Conservation (phyloP, 768 basidiomycete genomes). For the Pleurotus giganteus region DNA sequence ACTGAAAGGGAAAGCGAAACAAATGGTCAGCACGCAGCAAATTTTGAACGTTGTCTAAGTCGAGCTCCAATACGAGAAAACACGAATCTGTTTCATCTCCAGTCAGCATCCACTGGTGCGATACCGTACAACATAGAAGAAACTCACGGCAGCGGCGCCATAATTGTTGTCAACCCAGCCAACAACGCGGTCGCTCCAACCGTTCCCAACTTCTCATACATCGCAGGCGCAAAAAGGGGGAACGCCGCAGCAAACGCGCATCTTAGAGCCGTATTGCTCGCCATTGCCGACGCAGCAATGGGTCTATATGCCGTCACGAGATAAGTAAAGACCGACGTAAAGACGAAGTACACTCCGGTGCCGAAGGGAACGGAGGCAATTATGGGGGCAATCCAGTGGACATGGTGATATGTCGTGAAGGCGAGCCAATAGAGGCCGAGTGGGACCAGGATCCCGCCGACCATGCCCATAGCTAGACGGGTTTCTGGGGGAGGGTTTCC, state of each 20-base stretch:
- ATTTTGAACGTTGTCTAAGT: constrained; percentile 39
- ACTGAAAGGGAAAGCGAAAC: too few species aligned
- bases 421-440: constrained; percentile 63
- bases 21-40: constrained; percentile 27
- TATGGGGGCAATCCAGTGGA: constrained; percentile 69
- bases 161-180: constrained; percentile 60
- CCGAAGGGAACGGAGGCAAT: constrained; percentile 68
- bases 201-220: constrained; percentile 65
- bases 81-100: constrained; percentile 48
- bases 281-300: constrained; percentile 66
- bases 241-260: constrained; percentile 62
- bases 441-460: constrained; percentile 64
- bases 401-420: constrained; percentile 43
- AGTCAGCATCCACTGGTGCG: not conserved
- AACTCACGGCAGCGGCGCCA: constrained; percentile 57
- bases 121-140: not conserved
- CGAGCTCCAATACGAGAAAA: constrained; percentile 46
- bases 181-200: constrained; percentile 71
- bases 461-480: constrained; percentile 61
- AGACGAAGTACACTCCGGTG: constrained; percentile 61
- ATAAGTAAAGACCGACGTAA: constrained; percentile 70
- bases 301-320: constrained; percentile 67
- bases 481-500: constrained; percentile 63
- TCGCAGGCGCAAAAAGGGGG: constrained; percentile 63
- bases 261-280: constrained; percentile 61